phyloP scores from a whole-genome alignment of 2,329 filamentous ascomycete genomes.

The Bipolaris oryzae region DNA sequence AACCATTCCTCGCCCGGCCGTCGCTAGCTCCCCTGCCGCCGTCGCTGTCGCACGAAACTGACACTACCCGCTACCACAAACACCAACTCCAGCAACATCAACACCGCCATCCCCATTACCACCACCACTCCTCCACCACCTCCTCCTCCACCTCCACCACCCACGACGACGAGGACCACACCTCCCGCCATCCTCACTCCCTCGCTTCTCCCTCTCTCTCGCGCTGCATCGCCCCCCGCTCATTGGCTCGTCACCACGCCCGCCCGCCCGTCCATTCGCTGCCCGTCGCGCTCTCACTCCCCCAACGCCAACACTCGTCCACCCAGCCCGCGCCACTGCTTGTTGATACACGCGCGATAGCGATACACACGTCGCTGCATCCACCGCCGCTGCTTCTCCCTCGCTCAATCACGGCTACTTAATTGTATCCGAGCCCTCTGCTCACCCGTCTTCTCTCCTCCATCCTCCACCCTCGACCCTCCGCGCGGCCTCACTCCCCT shows the following conservation, averaged over 20 bases:
- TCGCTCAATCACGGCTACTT: slow-evolving; percentile 16
- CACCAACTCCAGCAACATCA: not conserved
- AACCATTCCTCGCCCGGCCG: not conserved
- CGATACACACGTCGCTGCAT: slow-evolving; percentile 8
- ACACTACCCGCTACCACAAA: not conserved
- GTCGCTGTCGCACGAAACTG: not conserved
- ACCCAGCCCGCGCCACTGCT: slow-evolving; percentile 13
- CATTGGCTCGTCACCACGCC: not conserved
- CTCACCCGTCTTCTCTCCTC: not conserved
- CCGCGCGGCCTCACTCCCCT: slow-evolving; percentile 4
- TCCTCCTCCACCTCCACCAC: not conserved
- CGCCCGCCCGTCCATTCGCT: slow-evolving; percentile 1
- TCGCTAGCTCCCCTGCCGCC: slow-evolving; percentile 1
- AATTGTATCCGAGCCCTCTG: slow-evolving; percentile 13
- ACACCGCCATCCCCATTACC: not conserved
- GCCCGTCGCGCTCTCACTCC: slow-evolving; percentile 11
- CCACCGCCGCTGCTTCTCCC: not conserved
- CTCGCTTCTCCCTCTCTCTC: slow-evolving; percentile 16
- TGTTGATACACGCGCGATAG: slow-evolving; percentile 3
- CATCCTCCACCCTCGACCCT: not conserved
- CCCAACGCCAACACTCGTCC: slow-evolving; percentile 10
- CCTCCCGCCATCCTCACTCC: slow-evolving; percentile 4
- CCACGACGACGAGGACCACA: not conserved
- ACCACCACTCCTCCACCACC: not conserved
- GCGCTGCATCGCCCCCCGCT: not conserved